Conservation (phyloP, 1,139 yeast species). For the Wickerhamomyces sp. region DNA sequence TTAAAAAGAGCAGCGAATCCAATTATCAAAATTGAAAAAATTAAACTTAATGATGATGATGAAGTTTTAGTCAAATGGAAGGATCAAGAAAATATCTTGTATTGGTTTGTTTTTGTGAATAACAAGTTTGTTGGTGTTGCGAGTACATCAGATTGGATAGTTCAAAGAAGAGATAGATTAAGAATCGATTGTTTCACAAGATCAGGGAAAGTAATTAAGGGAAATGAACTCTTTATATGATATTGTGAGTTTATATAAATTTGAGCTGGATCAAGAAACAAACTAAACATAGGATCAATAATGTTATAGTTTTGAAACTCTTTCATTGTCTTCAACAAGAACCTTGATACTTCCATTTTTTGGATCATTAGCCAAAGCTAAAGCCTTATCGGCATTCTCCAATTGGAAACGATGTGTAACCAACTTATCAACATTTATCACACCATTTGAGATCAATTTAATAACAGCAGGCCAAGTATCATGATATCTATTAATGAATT, state of each 20-base stretch:
- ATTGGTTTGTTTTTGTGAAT: conserved; percentile 27
- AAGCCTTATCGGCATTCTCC: conserved; percentile 74
- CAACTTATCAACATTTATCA: conserved; percentile 56
- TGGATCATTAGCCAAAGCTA: conserved; percentile 24
- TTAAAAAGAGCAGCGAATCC: background rate
- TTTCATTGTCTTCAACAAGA: conserved; percentile 24
- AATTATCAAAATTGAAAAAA: conserved; percentile 6
- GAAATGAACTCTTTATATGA: conserved; percentile 11
- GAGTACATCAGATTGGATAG: conserved; percentile 7
- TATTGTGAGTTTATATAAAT: background rate
- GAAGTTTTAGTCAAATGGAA: conserved; percentile 23
- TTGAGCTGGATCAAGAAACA: too few relatives aligned
- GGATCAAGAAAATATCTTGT: conserved; percentile 15
- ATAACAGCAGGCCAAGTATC: conserved; percentile 49
- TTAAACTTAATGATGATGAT: conserved; percentile 1
- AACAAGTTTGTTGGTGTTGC: conserved; percentile 23
- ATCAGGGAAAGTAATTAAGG: conserved; percentile 15
- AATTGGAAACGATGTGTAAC: conserved; percentile 74
- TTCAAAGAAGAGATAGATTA: conserved; percentile 12
- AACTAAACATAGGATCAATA: too few relatives aligned
- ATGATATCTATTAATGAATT: conserved; percentile 35
- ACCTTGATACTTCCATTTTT: conserved; percentile 30
- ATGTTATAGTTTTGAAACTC: conserved; percentile 1
- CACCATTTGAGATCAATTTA: conserved; percentile 55
- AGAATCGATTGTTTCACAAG: conserved; percentile 20